A percentile compares a stretch with the other conserved stretches of the same genome.
These are phyloP conservation scores for Toxicodendron radicans DNA, from an alignment of 345 rosid species.

Conservation along the genomic window DNA sequence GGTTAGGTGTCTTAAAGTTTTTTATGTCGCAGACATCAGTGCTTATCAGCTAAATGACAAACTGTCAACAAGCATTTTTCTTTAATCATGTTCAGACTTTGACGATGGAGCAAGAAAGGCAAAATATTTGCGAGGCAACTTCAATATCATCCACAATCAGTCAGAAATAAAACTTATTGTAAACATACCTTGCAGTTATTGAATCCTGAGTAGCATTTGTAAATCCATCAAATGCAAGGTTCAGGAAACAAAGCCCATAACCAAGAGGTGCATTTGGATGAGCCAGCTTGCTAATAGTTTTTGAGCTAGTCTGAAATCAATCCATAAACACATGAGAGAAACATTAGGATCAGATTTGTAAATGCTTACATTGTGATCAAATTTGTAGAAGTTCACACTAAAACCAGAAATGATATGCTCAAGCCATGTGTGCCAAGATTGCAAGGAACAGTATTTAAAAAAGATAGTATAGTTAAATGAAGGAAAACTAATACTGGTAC, in stretches of 20 bases:
- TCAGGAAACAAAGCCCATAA: constrained; percentile 85
- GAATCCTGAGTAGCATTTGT: constrained; percentile 99
- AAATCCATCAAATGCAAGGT: constrained; percentile 96
- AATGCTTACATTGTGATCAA: no score
- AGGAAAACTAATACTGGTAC: background rate
- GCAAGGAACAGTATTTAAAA: background rate
- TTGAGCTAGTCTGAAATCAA: constrained; percentile 80
- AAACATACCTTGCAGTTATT: constrained; percentile 61
- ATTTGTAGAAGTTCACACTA: background rate
- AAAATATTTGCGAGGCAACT: background rate
- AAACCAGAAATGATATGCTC: background rate
- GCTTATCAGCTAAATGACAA: background rate
- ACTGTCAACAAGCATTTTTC: background rate
- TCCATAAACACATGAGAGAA: constrained; percentile 2
- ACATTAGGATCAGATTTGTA: constrained; percentile 12
- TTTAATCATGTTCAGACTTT: background rate
- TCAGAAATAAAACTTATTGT: background rate
- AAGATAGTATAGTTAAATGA: background rate
- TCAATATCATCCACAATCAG: background rate
- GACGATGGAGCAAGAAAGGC: background rate
- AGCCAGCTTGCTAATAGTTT: constrained; percentile 92
- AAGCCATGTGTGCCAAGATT: background rate
- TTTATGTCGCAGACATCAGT: no score
- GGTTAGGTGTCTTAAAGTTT: no score
- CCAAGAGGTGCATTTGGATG: constrained; percentile 96